Conservation (phyloP, 768 basidiomycete species). For the Calocera viscosa region DNA sequence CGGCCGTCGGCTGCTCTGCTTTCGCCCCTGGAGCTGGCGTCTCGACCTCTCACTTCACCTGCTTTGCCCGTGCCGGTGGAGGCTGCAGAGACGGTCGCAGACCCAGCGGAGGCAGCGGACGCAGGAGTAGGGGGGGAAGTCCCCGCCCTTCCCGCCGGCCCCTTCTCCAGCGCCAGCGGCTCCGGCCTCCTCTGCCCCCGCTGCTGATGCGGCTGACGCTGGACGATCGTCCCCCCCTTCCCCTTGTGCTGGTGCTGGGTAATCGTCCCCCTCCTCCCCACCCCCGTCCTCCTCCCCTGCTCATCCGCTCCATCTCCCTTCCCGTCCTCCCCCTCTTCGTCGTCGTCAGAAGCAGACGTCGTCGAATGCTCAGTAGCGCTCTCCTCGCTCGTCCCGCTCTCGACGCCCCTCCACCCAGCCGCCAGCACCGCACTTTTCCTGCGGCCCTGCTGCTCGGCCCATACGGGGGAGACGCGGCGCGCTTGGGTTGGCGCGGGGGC, state of each 20-base stretch:
- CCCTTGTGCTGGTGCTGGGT: background rate
- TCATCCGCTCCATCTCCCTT: background rate
- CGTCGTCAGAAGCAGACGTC: background rate
- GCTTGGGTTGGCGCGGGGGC: no score
- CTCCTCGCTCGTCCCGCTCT: background rate
- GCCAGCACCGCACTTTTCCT: background rate
- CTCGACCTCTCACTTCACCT: background rate
- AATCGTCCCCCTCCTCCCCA: background rate
- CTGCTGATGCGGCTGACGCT: no score
- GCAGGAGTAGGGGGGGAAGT: no score
- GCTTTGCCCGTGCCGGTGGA: no score
- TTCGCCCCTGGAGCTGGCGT: background rate
- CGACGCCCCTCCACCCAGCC: slow-evolving; percentile 3
- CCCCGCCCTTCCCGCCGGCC: no score
- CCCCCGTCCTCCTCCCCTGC: background rate
- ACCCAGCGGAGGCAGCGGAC: no score
- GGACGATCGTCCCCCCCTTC: no score
- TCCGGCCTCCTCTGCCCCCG: background rate
- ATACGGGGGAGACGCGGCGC: no score
- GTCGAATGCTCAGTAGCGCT: background rate
- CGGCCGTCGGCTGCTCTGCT: background rate
- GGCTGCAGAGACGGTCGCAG: no score
- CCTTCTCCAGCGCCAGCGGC: background rate
- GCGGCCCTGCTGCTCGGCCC: background rate
- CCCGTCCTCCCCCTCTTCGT: background rate